Evolutionary conservation across 768 basidiomycete genomes (phyloP), one percentile per base, ranked within the genome.

Genomic region (Glaciozyma antarctica): DNA sequence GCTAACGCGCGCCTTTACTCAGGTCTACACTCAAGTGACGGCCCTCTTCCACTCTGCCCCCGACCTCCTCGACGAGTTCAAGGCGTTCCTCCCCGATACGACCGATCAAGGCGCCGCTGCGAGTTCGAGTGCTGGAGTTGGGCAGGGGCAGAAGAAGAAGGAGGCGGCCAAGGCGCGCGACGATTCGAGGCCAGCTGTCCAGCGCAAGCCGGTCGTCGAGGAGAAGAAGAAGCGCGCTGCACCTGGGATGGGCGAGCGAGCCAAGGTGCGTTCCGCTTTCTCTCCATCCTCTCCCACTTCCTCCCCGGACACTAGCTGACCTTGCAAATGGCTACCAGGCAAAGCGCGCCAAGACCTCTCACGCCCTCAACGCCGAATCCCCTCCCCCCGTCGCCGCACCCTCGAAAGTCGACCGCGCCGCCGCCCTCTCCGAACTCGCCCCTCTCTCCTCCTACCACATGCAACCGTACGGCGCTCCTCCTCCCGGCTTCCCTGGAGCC

Each of bases 51-150:
- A 61, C 28, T 61, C 63, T 16, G 74, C 74, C 0, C 74, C 72
- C 34, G 74, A 75, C 58, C 63, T 75, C 7, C 67, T 75, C 45
- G 71, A 71, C 57, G 74, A 75, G 53, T 75, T 75, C 71, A 75
- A 75, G 60, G 67, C 72, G 43, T 75, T 75, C 70, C 57, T 75
- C 17, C 74, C 74, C 57, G 74, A 75, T 51, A 71, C 67, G 16
- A 60, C 67, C 10, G 63, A 44, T 22, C 62, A 41, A 41, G 38
- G 38, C 6, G 38, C 38, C 13, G 38, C 38, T 15, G 38, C 38
- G 49, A 48, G 48, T 12, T 28, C 17, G 44, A 22, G 57, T 17
- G 22, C 61, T 48, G 62, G 74, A 58, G 21, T 62, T 43, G 32
- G 30, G 26, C 43, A 12, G 6, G 38, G 19, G 55, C 55, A 57